phyloP scores from a whole-genome alignment of 805 yeast species.

The Myxozyma mucilagina region DNA sequence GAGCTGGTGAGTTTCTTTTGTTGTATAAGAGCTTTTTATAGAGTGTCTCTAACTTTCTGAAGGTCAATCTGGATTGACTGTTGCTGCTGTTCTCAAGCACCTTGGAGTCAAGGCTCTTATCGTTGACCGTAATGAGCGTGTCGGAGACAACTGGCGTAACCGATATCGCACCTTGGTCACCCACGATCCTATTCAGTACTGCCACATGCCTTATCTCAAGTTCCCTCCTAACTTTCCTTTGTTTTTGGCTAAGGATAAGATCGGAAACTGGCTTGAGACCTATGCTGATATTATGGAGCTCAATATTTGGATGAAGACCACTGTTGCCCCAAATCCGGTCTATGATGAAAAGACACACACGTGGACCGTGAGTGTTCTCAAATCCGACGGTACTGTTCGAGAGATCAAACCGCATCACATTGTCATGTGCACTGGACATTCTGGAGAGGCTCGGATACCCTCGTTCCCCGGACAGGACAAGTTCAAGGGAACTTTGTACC shows the following conservation, averaged over 20 bases:
- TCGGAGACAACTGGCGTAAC: conserved; percentile 52
- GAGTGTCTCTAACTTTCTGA: neutral
- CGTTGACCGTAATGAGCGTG: conserved; percentile 42
- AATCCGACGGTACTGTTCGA: neutral
- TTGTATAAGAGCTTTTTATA: neutral
- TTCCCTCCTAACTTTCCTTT: conserved; percentile 49
- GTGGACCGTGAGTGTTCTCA: conserved; percentile 9
- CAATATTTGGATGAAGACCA: conserved; percentile 41
- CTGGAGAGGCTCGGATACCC: conserved; percentile 44
- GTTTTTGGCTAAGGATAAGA: conserved; percentile 48
- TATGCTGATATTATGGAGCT: conserved; percentile 47
- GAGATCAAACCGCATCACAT: conserved; percentile 43
- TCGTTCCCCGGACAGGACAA: conserved; percentile 42
- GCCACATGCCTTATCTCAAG: conserved; percentile 46
- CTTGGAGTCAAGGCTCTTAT: conserved; percentile 47
- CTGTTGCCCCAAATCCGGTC: conserved; percentile 33
- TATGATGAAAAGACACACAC: conserved; percentile 2
- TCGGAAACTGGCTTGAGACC: conserved; percentile 48
- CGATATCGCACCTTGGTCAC: conserved; percentile 48
- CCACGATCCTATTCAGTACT: conserved; percentile 50
- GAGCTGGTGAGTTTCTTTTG: conserved; percentile 44
- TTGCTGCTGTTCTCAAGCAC: conserved; percentile 47
- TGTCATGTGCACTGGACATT: conserved; percentile 50
- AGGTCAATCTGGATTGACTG: conserved; percentile 46
- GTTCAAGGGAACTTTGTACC: conserved; percentile 46